These are phyloP conservation scores for Penicillium waksmanii DNA, from an alignment of 495 filamentous ascomycete genomes.

Conservation along the genomic window DNA sequence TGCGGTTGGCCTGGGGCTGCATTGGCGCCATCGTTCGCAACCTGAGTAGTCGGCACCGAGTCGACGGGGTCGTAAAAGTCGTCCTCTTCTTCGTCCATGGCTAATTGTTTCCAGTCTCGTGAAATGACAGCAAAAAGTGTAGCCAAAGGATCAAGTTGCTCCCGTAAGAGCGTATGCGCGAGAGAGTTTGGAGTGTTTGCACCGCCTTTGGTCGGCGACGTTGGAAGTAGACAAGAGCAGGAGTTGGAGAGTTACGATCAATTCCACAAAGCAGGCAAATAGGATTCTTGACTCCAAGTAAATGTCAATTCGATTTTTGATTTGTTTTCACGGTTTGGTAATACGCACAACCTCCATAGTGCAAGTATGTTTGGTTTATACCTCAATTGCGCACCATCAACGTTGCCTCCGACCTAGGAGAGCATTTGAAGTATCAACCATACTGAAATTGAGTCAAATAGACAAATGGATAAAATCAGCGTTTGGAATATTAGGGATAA, in stretches of 20 bases:
- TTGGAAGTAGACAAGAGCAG: background rate
- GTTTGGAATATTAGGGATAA: too few relatives aligned
- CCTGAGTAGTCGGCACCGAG: constrained; percentile 36
- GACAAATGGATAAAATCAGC: too few relatives aligned
- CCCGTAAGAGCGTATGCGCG: constrained; percentile 22
- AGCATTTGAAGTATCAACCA: too few relatives aligned
- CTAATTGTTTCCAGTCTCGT: constrained; percentile 19
- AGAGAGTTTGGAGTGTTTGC: constrained; percentile 45
- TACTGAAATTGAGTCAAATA: too few relatives aligned
- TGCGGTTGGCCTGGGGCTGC: constrained; percentile 28
- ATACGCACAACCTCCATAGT: too few relatives aligned
- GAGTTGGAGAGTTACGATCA: background rate
- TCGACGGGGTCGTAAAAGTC: constrained; percentile 58
- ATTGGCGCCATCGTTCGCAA: constrained; percentile 30
- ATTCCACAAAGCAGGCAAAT: background rate
- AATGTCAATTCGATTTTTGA: background rate
- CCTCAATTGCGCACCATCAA: too few relatives aligned
- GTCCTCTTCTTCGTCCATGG: constrained; percentile 58
- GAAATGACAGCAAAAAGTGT: constrained; percentile 18
- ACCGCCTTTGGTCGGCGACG: background rate
- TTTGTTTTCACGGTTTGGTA: too few relatives aligned
- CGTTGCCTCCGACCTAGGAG: too few relatives aligned
- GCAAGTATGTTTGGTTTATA: too few relatives aligned
- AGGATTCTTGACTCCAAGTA: background rate
- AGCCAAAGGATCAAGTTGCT: constrained; percentile 24